Conservation (phyloP, 768 basidiomycete genomes). For the Lenzites betulinus region DNA sequence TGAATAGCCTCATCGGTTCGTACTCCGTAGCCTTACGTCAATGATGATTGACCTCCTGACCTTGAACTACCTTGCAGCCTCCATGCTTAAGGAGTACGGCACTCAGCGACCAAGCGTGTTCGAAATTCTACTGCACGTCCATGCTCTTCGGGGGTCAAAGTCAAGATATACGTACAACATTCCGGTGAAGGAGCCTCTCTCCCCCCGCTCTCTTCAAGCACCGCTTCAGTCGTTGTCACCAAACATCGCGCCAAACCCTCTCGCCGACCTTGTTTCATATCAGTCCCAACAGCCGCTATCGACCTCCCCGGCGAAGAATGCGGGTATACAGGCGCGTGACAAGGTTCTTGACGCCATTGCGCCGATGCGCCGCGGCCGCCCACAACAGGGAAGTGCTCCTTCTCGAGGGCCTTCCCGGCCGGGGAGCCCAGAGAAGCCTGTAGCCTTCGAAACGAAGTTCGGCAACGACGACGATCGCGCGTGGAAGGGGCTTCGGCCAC, state of each 20-base stretch:
- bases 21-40: conserved; percentile 19
- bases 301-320: conserved; percentile 39
- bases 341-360: conserved; percentile 79
- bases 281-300: conserved; percentile 31
- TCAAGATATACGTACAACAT: conserved; percentile 74
- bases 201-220: conserved; percentile 39
- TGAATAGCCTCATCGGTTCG: conserved; percentile 82
- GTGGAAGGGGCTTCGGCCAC: conserved; percentile 28
- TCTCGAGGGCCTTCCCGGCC: conserved; percentile 27
- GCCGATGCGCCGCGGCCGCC: conserved; percentile 75
- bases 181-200: conserved; percentile 49
- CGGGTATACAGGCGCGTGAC: conserved; percentile 70
- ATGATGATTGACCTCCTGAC: not conserved
- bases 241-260: conserved; percentile 27
- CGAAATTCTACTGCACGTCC: conserved; percentile 81
- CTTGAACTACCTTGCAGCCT: conserved; percentile 47
- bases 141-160: conserved; percentile 84
- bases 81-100: conserved; percentile 93
- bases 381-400: conserved; percentile 27
- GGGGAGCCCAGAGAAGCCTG: conserved; percentile 31
- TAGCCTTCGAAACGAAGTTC: conserved; percentile 28
- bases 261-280: conserved; percentile 44
- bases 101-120: conserved; percentile 84
- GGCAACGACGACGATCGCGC: conserved; percentile 32
- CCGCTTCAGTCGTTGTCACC: conserved; percentile 29